Base-by-base conservation (phyloP, 2,329 filamentous ascomycete species). In the Coniochaeta sp. region DNA sequence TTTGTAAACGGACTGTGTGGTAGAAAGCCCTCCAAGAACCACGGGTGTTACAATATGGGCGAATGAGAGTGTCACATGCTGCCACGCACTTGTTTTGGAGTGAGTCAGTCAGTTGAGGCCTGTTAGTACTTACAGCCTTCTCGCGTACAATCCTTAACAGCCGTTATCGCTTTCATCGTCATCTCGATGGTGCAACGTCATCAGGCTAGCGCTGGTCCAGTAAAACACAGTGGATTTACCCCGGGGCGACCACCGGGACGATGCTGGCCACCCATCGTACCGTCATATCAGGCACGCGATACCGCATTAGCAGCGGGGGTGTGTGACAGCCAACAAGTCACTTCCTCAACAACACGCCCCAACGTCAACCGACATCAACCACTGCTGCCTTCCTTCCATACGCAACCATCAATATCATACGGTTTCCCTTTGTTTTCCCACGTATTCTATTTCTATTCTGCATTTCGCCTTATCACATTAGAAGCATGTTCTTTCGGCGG, bases 401-500 rank as follows among this genome's bases (percentile, higher is more conserved):
- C n/a, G n/a, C n/a, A 30, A 12, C 27, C 12, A 30, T 30, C 18
- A 9, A 26, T 4, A 14, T 10, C 26, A 2, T 22, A n/a, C 38
- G 6, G 6, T 12, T 26, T 42, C 13, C 12, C 38, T 24, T n/a
- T 42, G 4, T 18, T 38, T n/a, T 12, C 27, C n/a, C 26, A 24
- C 18, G 12, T 42, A 14, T 42, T n/a, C 26, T 10, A n/a, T 26
- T 6, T 42, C 22, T n/a, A 24, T 12, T 22, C 35, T n/a, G 8
- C 13, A 22, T 22, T 20, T 14, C n/a, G n/a, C 42, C 30, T 50
- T 48, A n/a, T 20, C 4, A 49, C 28, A 14, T 4, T 13, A 33
- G 10, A 24, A 26, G 51, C 54, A 68, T 67, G 66, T 61, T 60
- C 31, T 56, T 57, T 38, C 47, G 57, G 53, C 58, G 59, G 56